phyloP scores from a whole-genome alignment of 2,329 filamentous ascomycete genomes.

The Paecilomyces dactylethromorphus region DNA sequence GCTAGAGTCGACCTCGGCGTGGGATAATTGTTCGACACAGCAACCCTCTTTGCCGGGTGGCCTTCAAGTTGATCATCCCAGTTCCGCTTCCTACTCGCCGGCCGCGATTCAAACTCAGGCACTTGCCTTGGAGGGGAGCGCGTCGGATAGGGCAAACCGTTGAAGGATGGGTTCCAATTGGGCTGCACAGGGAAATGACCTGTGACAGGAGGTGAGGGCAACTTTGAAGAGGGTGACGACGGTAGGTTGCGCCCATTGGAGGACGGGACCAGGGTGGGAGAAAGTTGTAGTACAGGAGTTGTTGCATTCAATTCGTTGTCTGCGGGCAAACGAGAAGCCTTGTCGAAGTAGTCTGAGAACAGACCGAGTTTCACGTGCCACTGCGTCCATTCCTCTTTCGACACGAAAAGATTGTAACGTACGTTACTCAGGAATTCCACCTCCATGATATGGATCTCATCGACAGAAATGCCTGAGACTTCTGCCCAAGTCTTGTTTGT shows the following conservation, averaged over 20 bases:
- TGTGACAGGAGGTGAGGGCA: conserved; percentile 33
- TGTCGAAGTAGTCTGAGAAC: conserved; percentile 77
- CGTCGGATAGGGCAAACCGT: conserved; percentile 16
- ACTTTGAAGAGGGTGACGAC: conserved; percentile 25
- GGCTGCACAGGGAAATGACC: conserved; percentile 22
- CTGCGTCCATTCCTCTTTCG: conserved; percentile 74
- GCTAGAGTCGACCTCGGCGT: conserved; percentile 19
- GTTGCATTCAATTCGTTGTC: conserved; percentile 26
- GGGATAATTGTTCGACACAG: conserved; percentile 16
- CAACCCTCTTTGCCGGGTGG: conserved; percentile 49
- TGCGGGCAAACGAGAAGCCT: conserved; percentile 49
- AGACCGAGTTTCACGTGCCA: conserved; percentile 80
- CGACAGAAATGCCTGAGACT: conserved; percentile 86
- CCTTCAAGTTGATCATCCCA: conserved; percentile 50
- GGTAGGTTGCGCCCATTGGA: conserved; percentile 18
- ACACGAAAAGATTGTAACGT: conserved; percentile 86
- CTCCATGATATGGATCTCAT: conserved; percentile 98
- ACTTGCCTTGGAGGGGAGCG: conserved; percentile 14
- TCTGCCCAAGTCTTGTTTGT: conserved; percentile 99
- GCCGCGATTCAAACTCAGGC: conserved; percentile 12
- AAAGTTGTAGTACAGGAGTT: conserved; percentile 23
- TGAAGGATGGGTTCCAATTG: conserved; percentile 21
- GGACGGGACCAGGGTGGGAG: conserved; percentile 30
- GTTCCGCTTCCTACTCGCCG: conserved; percentile 50
- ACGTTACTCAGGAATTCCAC: conserved; percentile 99